Conservation (phyloP, 768 basidiomycete genomes). For the Exidia glandulosa region DNA sequence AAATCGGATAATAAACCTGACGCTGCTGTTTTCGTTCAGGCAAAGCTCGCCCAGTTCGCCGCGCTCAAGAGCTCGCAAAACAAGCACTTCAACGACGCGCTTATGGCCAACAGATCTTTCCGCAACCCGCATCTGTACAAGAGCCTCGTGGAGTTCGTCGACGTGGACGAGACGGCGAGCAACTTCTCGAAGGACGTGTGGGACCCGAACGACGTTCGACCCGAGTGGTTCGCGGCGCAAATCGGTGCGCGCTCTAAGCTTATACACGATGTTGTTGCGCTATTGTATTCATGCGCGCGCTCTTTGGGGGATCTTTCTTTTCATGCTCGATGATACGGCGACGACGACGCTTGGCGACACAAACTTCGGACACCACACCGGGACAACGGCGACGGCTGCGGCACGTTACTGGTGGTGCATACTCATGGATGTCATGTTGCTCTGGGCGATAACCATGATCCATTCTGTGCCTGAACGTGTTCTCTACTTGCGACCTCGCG, state of each 20-base stretch:
- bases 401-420: too few species aligned
- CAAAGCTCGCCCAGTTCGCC: conserved; percentile 73
- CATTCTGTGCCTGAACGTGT: too few species aligned
- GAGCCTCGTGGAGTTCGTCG: conserved; percentile 89
- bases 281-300: neutral
- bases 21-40: conserved; percentile 29
- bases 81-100: conserved; percentile 90
- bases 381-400: neutral
- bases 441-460: too few species aligned
- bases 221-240: conserved; percentile 66
- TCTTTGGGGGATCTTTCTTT: neutral
- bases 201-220: conserved; percentile 50
- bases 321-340: too few species aligned
- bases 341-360: neutral
- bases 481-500: neutral
- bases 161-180: conserved; percentile 78
- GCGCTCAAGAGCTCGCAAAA: conserved; percentile 54
- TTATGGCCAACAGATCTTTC: conserved; percentile 88
- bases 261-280: neutral
- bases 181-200: conserved; percentile 70
- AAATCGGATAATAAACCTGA: neutral
- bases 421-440: too few species aligned
- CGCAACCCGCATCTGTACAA: conserved; percentile 94
- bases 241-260: conserved; percentile 47
- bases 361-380: neutral